Base-by-base conservation (phyloP, 1,139 yeast genomes). In the Sugiyamaella sp. region DNA sequence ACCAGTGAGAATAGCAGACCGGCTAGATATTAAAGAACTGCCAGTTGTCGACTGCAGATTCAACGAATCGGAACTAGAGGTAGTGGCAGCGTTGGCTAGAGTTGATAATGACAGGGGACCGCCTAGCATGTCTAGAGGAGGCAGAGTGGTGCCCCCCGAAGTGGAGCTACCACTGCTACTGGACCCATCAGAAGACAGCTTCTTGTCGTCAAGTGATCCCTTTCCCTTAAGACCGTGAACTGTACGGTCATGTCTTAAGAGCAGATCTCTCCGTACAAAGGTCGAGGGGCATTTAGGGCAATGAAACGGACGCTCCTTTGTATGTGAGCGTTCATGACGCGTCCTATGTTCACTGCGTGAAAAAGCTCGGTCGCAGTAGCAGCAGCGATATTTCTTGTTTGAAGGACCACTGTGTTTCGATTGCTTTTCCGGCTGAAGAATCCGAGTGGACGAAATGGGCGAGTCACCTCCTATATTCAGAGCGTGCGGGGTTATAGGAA, bases 261-360 rank as follows among this genome's bases (percentile, higher is more conserved):
- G 74, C 53, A 87, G 72, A 65, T 87, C 95, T 62, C 93, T 71
- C 60, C 95, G 74, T 0, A 87, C 95, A 74, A 87, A 87, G 1
- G 86, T 81, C 43, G 86, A 80, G 1, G 85, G 78, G 64, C 95
- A 87, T 49, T 82, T 79, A 40, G 80, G 74, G 63, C 95, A 87
- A 59, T 84, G 86, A 71, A 85, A 87, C 0, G 95, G 95, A 60
- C 88, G 84, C 62, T 86, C 90, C 63, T 87, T 87, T 20, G 93
- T 86, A 65, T 88, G 96, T 2, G 91, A 85, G 35, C 95, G 73
- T 66, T 88, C 95, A 65, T 88, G 96, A 48, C 96, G 80, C 53
- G 86, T 82, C 65, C 86, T 82, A 68, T 88, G 96, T 66, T 88
- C 96, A 21, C 89, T 82, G 46, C 96, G 74, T 6, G 91, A 84